Conservation (phyloP, 805 yeast species). For the Candida boidinii region DNA sequence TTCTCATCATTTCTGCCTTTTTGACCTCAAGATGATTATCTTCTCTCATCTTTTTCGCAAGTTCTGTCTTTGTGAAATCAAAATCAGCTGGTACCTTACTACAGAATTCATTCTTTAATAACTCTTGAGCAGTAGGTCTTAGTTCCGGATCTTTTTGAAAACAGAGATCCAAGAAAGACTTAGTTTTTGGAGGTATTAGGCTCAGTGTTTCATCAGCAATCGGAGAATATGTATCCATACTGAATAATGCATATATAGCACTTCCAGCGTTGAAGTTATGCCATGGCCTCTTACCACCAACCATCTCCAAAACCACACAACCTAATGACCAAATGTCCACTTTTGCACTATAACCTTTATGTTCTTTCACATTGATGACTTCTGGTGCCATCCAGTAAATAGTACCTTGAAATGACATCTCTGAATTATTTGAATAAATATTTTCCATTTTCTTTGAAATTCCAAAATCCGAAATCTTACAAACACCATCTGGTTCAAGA, state of each 20-base stretch:
- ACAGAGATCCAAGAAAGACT: slow-evolving; percentile 65
- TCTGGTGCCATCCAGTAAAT: slow-evolving; percentile 99
- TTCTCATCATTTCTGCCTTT: slow-evolving; percentile 20
- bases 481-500: slow-evolving; percentile 84
- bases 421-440: slow-evolving; percentile 84
- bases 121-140: slow-evolving; percentile 77
- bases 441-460: slow-evolving; percentile 81
- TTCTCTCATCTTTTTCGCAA: slow-evolving; percentile 21
- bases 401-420: slow-evolving; percentile 92
- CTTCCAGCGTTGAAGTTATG: slow-evolving; percentile 90
- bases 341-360: slow-evolving; percentile 94
- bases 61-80: slow-evolving; percentile 20
- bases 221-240: slow-evolving; percentile 89
- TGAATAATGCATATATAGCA: slow-evolving; percentile 84
- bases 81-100: slow-evolving; percentile 12
- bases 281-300: slow-evolving; percentile 97
- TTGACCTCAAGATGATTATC: slow-evolving; percentile 18
- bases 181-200: slow-evolving; percentile 55
- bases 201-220: slow-evolving; percentile 82
- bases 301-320: slow-evolving; percentile 95
- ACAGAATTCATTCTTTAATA: slow-evolving; percentile 41
- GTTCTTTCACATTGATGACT: slow-evolving; percentile 77
- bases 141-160: slow-evolving; percentile 70
- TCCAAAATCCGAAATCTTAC: slow-evolving; percentile 95
- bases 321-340: slow-evolving; percentile 98